Evolutionary conservation across 768 basidiomycete species (phyloP).

Genomic region (Scleroderma citrinum): DNA sequence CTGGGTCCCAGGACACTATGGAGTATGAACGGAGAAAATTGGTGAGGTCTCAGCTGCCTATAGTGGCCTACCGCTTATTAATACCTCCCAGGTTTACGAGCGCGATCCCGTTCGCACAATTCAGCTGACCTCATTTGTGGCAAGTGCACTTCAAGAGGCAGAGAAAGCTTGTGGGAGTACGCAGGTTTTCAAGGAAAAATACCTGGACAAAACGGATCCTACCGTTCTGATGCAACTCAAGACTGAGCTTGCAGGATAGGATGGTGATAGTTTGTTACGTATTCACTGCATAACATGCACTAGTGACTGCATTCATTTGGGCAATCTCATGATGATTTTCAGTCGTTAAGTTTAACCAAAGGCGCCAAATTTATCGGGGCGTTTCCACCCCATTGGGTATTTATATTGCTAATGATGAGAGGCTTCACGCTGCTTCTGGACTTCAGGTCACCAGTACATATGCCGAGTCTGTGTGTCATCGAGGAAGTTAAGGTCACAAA

Average conservation of each 20-base stretch:
- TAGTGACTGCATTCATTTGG: no score
- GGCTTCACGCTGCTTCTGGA: no score
- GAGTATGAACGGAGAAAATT: constrained; percentile 73
- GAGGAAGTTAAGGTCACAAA: no score
- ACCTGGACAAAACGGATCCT: constrained; percentile 64
- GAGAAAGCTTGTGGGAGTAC: constrained; percentile 55
- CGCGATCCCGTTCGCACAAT: constrained; percentile 66
- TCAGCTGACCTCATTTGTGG: constrained; percentile 58
- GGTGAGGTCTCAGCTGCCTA: constrained; percentile 36
- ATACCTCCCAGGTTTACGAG: constrained; percentile 51
- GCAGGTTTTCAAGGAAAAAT: constrained; percentile 50
- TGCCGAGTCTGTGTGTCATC: no score
- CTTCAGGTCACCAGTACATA: constrained; percentile 36
- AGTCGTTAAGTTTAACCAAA: neutral
- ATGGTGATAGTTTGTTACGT: neutral
- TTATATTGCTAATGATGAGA: no score
- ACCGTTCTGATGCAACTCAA: constrained; percentile 69
- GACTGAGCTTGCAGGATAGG: constrained; percentile 33
- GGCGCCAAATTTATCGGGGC: neutral
- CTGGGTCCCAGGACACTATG: constrained; percentile 60
- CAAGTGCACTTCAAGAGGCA: constrained; percentile 54
- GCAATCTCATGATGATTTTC: no score
- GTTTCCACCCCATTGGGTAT: no score
- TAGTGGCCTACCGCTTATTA: constrained; percentile 9
- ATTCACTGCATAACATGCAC: neutral